These are phyloP conservation scores for Coccomyxa subellipsoidea DNA, from an alignment of 163 green algal genomes.

Conservation along the genomic window DNA sequence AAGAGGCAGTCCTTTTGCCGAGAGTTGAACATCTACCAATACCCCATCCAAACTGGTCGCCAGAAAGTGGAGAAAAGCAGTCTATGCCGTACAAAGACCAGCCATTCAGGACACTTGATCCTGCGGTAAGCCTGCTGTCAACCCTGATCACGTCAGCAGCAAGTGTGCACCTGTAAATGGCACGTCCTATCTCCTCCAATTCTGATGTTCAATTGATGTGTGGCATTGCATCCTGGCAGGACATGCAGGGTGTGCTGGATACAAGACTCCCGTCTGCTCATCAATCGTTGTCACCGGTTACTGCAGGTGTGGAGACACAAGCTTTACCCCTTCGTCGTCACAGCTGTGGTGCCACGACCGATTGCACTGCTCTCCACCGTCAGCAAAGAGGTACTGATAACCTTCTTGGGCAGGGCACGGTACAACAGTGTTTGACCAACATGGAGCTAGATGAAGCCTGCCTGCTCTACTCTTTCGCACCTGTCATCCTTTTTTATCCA, in stretches of 20 bases:
- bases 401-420: too few relatives aligned
- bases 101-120: not conserved
- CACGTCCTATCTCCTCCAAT: not conserved
- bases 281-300: too few relatives aligned
- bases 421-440: too few relatives aligned
- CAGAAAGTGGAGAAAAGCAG: not conserved
- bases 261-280: too few relatives aligned
- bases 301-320: not conserved
- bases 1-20: not conserved
- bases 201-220: not conserved
- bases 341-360: not conserved
- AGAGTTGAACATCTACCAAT: not conserved
- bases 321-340: not conserved
- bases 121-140: not conserved
- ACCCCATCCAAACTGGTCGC: not conserved
- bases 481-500: too few relatives aligned
- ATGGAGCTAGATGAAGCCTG: not conserved
- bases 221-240: too few relatives aligned
- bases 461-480: not conserved
- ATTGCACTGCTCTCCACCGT: not conserved
- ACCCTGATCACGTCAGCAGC: too few relatives aligned
- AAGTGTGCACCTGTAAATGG: not conserved
- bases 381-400: conserved; percentile 3
- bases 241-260: too few relatives aligned
- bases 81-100: not conserved